A percentile compares a stretch with the other conserved stretches of the same genome.
Conservation (phyloP, 352 stramenopile species). For the Saprolegnia parasitica region DNA sequence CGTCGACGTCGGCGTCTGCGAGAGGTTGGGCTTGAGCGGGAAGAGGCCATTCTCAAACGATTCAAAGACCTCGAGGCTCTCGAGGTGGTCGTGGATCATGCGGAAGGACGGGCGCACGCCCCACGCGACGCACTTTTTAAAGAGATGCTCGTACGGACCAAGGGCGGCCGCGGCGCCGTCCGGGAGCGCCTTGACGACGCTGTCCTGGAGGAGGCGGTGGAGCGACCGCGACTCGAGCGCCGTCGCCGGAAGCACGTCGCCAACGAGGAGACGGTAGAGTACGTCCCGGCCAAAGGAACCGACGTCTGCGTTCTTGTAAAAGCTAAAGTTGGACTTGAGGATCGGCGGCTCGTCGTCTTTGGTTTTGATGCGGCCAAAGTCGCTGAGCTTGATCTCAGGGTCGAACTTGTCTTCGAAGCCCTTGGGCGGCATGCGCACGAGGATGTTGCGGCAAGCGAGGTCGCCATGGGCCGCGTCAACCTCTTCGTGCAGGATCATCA, state of each 20-base stretch:
- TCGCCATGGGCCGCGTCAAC: conserved; percentile 77
- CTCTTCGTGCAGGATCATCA: conserved; percentile 75
- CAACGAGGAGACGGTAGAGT: conserved; percentile 69
- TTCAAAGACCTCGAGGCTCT: conserved; percentile 76
- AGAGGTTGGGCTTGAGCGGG: conserved; percentile 51
- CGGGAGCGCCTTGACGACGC: conserved; percentile 59
- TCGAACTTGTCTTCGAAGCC: conserved; percentile 79
- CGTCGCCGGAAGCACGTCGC: conserved; percentile 68
- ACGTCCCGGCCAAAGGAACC: conserved; percentile 75
- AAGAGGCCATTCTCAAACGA: conserved; percentile 70
- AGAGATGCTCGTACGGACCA: conserved; percentile 63
- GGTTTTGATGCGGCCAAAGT: conserved; percentile 77
- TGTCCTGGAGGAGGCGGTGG: conserved; percentile 69
- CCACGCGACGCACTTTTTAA: conserved; percentile 70
- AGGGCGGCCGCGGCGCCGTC: conserved; percentile 50
- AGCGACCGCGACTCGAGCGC: conserved; percentile 67
- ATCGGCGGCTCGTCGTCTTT: conserved; percentile 62
- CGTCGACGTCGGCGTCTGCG: conserved; percentile 6
- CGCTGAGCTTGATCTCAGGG: conserved; percentile 74
- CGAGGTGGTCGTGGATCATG: conserved; percentile 72
- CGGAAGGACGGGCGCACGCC: conserved; percentile 73
- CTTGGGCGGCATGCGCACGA: conserved; percentile 71
- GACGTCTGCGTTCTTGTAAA: conserved; percentile 80
- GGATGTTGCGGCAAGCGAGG: conserved; percentile 80
- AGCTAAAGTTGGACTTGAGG: conserved; percentile 66